Conservation (phyloP, 2,329 filamentous ascomycete genomes). For the Calonectria hawksworthii region DNA sequence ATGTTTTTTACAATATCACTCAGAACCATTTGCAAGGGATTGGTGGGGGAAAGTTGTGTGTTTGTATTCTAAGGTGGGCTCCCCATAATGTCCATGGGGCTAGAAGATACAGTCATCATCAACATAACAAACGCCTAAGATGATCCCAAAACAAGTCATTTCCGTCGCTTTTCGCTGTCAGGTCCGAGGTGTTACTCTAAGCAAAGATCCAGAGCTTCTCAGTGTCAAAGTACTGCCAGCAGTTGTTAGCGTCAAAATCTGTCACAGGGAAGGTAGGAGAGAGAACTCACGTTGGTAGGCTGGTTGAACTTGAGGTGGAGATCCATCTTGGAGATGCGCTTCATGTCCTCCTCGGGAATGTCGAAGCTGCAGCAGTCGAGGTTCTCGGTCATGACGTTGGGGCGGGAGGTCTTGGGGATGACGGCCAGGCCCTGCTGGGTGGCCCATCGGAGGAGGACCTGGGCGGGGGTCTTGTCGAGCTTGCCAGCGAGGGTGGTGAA, state of each 20-base stretch:
- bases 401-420: conserved; percentile 81
- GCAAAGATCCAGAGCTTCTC: conserved; percentile 71
- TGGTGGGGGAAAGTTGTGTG: conserved; percentile 29
- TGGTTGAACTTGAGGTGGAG: conserved; percentile 81
- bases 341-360: conserved; percentile 74
- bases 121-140: conserved; percentile 42
- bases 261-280: no score
- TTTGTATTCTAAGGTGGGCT: conserved; percentile 44
- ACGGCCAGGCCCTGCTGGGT: conserved; percentile 86
- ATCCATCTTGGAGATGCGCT: conserved; percentile 76
- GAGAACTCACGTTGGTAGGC: conserved; percentile 73
- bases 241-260: conserved; percentile 25
- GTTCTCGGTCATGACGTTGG: conserved; percentile 72
- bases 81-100: conserved; percentile 34
- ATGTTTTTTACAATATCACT: conserved; percentile 3
- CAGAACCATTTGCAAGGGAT: not conserved
- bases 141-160: conserved; percentile 43
- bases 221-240: conserved; percentile 66
- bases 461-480: conserved; percentile 80
- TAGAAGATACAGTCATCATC: conserved; percentile 41
- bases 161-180: conserved; percentile 38
- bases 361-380: conserved; percentile 77
- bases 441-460: conserved; percentile 89
- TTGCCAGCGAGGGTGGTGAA: conserved; percentile 77
- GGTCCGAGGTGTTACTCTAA: conserved; percentile 51